phyloP scores from a whole-genome alignment of 1,284 basidiomycete species.

The Irpex rosettiformis region DNA sequence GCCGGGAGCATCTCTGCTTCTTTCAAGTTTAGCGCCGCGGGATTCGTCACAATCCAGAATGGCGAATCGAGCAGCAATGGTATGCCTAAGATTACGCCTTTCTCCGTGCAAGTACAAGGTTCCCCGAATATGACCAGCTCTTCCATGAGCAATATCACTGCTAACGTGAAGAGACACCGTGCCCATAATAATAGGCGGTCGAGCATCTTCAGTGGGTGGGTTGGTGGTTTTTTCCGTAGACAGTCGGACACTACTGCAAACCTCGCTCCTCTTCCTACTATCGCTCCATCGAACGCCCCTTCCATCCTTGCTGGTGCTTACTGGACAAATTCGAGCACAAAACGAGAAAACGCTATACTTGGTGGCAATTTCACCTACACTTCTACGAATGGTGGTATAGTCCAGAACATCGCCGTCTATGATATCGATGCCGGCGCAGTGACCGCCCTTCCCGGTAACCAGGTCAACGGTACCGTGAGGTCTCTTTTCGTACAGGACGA shows the following conservation, averaged over 20 bases:
- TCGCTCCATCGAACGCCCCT: conserved; percentile 61
- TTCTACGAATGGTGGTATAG: conserved; percentile 35
- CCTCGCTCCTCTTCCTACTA: conserved; percentile 49
- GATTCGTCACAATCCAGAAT: conserved; percentile 70
- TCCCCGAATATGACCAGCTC: conserved; percentile 26
- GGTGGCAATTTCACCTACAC: conserved; percentile 88
- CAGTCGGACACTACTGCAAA: conserved; percentile 38
- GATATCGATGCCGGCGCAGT: conserved; percentile 49
- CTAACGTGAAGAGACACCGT: conserved; percentile 22
- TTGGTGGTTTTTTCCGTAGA: conserved; percentile 49
- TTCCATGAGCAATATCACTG: conserved; percentile 8
- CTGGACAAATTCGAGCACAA: conserved; percentile 80
- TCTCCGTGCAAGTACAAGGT: conserved; percentile 48
- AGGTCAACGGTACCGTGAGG: conserved; percentile 70
- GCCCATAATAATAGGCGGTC: conserved; percentile 9
- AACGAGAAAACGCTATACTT: conserved; percentile 69
- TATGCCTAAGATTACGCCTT: conserved; percentile 54
- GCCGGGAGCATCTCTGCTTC: conserved; percentile 61
- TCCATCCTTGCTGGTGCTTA: conserved; percentile 86
- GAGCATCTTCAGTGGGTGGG: conserved; percentile 39
- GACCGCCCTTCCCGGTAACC: conserved; percentile 57
- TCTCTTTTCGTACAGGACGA: conserved; percentile 65
- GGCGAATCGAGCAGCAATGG: conserved; percentile 29
- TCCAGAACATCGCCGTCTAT: conserved; percentile 74
- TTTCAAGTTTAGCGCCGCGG: conserved; percentile 63